Evolutionary conservation across 352 stramenopile species (phyloP).

Genomic region (Pythium grandisporangium): DNA sequence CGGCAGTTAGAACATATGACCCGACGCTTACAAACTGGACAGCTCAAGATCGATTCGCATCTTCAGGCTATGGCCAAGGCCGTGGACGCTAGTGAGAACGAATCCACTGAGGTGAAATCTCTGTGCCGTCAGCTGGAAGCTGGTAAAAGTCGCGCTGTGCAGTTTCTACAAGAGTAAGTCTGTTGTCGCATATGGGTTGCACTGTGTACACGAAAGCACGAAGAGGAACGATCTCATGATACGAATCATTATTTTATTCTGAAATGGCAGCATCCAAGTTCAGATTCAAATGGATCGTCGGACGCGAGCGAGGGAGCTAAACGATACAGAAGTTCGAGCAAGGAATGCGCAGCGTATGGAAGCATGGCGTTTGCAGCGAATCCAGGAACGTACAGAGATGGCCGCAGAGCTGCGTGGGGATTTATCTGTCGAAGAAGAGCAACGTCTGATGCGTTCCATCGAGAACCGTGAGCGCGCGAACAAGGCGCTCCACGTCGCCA

Average conservation of each 20-base stretch:
- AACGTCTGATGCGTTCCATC: constrained; percentile 38
- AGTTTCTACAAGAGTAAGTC: constrained; percentile 64
- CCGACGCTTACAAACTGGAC: constrained; percentile 58
- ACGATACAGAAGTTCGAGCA: constrained; percentile 65
- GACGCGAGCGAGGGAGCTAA: constrained; percentile 48
- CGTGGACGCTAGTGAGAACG: constrained; percentile 50
- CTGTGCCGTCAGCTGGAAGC: constrained; percentile 73
- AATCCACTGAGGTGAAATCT: constrained; percentile 64
- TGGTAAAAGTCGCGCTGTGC: constrained; percentile 54
- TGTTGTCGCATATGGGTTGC: not conserved
- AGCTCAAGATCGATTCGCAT: constrained; percentile 61
- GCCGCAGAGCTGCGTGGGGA: constrained; percentile 67
- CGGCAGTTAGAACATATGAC: constrained; percentile 80
- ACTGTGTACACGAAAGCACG: too few relatives aligned
- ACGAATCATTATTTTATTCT: not conserved
- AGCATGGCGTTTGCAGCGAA: constrained; percentile 53
- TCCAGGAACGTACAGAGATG: constrained; percentile 67
- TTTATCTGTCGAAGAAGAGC: constrained; percentile 56
- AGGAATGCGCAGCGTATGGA: constrained; percentile 82
- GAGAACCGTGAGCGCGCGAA: constrained; percentile 59
- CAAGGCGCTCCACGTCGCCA: constrained; percentile 49
- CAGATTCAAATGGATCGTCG: constrained; percentile 66
- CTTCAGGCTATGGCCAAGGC: constrained; percentile 54
- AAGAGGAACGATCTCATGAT: too few relatives aligned
- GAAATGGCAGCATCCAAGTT: constrained; percentile 31